Conservation (phyloP, 768 basidiomycete genomes). For the Candolleomyces efflorescens region DNA sequence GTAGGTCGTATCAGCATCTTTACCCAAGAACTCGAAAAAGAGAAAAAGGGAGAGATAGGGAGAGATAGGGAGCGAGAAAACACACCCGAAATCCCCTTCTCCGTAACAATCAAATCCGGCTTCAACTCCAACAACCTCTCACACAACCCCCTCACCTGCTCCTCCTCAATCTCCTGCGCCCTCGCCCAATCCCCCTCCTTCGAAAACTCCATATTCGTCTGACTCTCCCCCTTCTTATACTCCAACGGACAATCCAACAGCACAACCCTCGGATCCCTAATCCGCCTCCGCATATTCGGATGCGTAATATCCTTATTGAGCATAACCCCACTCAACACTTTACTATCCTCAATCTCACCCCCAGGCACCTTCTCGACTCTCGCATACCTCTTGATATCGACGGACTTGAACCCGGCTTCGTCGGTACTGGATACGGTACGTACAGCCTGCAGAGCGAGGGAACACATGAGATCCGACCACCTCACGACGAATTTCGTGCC, state of each 20-base stretch:
- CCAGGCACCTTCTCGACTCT: conserved; percentile 97
- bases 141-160: conserved; percentile 88
- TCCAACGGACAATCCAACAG: conserved; percentile 93
- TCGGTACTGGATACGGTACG: conserved; percentile 75
- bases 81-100: conserved; percentile 95
- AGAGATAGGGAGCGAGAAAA: conserved; percentile 8
- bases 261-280: conserved; percentile 84
- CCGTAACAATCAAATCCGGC: conserved; percentile 92
- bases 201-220: conserved; percentile 98
- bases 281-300: conserved; percentile 91
- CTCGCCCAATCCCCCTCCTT: conserved; percentile 92
- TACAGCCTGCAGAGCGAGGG: conserved; percentile 88
- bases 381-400: conserved; percentile 98
- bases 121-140: conserved; percentile 87
- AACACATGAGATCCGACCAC: conserved; percentile 98
- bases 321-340: conserved; percentile 88
- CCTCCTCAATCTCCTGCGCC: conserved; percentile 93
- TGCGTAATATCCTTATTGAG: conserved; percentile 99
- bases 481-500: conserved; percentile 97
- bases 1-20: neutral
- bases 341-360: conserved; percentile 92
- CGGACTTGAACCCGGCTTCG: conserved; percentile 73
- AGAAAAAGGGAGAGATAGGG: too few relatives aligned
- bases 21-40: neutral
- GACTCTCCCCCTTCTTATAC: conserved; percentile 98